Percentiles rank a stretch among this genome's conserved stretches.
Conservation (phyloP, 2,329 filamentous ascomycete species). For the Fonsecaea erecta region DNA sequence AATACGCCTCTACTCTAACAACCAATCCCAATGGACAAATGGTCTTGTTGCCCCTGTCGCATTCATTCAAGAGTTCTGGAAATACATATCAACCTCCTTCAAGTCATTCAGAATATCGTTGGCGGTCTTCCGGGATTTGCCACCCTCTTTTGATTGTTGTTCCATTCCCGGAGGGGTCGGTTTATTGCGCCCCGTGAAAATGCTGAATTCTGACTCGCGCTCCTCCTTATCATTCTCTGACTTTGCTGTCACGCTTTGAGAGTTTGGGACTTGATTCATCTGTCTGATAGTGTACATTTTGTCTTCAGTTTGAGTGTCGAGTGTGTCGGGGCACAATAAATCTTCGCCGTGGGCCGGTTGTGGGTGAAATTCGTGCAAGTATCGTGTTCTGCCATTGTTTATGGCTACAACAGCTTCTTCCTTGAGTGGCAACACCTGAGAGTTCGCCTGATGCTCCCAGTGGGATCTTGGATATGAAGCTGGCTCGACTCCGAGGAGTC, state of each 20-base stretch:
- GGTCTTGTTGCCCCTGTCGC: not conserved
- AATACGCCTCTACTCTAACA: not conserved
- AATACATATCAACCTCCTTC: slow-evolving; percentile 13
- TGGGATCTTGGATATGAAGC: not conserved
- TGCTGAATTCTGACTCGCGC: not conserved
- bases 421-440: not conserved
- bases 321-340: not conserved
- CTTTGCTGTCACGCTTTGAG: not conserved
- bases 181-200: not conserved
- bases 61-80: not conserved
- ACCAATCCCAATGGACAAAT: not conserved
- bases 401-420: slow-evolving; percentile 17
- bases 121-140: not conserved
- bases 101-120: slow-evolving; percentile 13
- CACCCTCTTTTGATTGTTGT: not conserved
- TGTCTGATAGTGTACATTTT: not conserved
- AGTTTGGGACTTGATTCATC: not conserved
- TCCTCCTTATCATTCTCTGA: not conserved
- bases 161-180: not conserved
- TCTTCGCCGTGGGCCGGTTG: not conserved
- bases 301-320: not conserved
- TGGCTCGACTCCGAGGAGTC: not conserved
- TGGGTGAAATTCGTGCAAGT: slow-evolving; percentile 22
- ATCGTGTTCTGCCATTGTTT: slow-evolving; percentile 23
- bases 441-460: not conserved